These are phyloP conservation scores for Trichocomaceae sp. DNA, from an alignment of 2,329 filamentous ascomycete genomes.

Conservation along the genomic window DNA sequence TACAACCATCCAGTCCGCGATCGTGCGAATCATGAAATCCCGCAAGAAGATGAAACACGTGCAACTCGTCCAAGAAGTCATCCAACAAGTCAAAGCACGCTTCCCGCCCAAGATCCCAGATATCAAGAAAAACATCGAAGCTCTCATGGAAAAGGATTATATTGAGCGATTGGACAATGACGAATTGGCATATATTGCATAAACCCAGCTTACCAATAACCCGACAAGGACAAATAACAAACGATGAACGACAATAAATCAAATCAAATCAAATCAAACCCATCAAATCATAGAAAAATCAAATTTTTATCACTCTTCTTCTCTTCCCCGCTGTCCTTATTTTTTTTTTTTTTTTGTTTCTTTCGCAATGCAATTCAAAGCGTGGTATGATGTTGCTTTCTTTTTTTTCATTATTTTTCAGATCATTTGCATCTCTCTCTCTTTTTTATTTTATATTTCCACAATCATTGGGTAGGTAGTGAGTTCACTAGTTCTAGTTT, in stretches of 20 bases:
- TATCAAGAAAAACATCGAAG: constrained; percentile 99
- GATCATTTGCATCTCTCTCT: not conserved
- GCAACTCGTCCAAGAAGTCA: constrained; percentile 88
- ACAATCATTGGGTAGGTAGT: not conserved
- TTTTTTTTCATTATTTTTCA: not conserved
- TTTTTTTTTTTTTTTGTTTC: not conserved
- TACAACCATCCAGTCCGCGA: constrained; percentile 65
- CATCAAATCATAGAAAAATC: not conserved
- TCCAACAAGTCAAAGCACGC: constrained; percentile 85
- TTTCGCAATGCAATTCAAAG: not conserved
- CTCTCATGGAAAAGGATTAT: constrained; percentile 97
- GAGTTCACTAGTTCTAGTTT: not conserved
- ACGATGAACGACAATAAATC: too few species aligned
- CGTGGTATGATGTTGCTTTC: not conserved
- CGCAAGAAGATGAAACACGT: constrained; percentile 98
- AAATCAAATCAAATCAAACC: too few species aligned
- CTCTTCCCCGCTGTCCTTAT: not conserved
- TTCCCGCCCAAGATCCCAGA: constrained; percentile 90
- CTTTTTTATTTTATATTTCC: not conserved
- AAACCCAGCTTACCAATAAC: constrained; percentile 20
- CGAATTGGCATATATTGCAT: constrained; percentile 90
- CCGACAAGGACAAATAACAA: too few species aligned
- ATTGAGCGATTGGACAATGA: constrained; percentile 92
- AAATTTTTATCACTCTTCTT: not conserved
- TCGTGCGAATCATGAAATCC: constrained; percentile 99